A percentile compares a stretch with the other conserved stretches of the same genome.
phyloP scores from a whole-genome alignment of 1,284 basidiomycete species.

The Puccinia hordei region DNA sequence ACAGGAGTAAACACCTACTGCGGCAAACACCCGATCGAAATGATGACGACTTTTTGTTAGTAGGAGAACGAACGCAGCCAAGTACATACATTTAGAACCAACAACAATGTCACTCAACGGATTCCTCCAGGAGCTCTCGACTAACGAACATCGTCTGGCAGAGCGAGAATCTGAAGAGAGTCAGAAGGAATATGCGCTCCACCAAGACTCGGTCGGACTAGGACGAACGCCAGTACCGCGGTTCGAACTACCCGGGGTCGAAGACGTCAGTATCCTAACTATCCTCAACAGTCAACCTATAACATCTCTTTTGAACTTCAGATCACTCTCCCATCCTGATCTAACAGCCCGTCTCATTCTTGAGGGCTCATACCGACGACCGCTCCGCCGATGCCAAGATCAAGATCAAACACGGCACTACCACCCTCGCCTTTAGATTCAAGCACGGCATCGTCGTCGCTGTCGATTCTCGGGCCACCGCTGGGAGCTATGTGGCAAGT shows the following conservation, averaged over 20 bases:
- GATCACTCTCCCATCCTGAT: background rate
- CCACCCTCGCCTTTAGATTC: conserved; percentile 95
- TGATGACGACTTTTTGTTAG: no score
- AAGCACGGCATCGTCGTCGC: conserved; percentile 95
- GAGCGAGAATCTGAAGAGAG: conserved; percentile 16
- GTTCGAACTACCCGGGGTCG: conserved; percentile 43
- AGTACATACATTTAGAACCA: no score
- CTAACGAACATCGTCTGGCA: background rate
- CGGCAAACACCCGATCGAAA: no score
- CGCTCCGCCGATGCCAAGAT: conserved; percentile 69
- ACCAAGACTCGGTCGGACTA: background rate
- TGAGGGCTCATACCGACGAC: conserved; percentile 87
- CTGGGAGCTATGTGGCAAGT: conserved; percentile 90
- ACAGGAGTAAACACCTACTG: no score
- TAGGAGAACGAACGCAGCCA: no score
- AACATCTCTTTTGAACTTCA: background rate
- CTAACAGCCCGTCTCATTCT: conserved; percentile 87
- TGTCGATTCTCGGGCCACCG: conserved; percentile 95
- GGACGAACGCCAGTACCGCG: conserved; percentile 30
- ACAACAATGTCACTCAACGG: conserved; percentile 27
- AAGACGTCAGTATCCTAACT: conserved; percentile 48
- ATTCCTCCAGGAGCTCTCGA: conserved; percentile 23
- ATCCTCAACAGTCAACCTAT: background rate
- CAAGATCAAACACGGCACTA: conserved; percentile 98
- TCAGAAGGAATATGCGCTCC: conserved; percentile 36